These are phyloP conservation scores for Pseudozyma hubeiensis DNA, from an alignment of 1,284 basidiomycete genomes.

Conservation along the genomic window DNA sequence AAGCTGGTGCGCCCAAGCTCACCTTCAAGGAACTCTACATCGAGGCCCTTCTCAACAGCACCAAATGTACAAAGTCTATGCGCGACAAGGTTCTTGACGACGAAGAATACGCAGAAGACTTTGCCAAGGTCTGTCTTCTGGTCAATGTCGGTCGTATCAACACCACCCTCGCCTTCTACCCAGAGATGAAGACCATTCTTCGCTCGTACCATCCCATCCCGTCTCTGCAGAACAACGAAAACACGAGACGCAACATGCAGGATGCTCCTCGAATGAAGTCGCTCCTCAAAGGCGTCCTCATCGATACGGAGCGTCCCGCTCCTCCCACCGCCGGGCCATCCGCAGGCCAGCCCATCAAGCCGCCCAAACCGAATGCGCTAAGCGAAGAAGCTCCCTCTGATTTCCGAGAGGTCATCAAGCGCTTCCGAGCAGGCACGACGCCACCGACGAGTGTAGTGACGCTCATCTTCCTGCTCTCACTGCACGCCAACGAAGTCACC, in stretches of 20 bases:
- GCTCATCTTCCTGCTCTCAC: conserved; percentile 62
- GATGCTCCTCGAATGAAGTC: conserved; percentile 85
- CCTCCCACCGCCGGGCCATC: conserved; percentile 55
- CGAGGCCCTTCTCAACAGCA: conserved; percentile 80
- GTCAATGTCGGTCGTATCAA: conserved; percentile 94
- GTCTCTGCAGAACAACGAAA: conserved; percentile 76
- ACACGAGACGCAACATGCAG: conserved; percentile 79
- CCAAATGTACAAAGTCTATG: conserved; percentile 85
- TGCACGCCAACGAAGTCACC: conserved; percentile 56
- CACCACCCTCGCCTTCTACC: conserved; percentile 84
- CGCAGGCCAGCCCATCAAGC: conserved; percentile 42
- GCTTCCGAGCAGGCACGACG: conserved; percentile 37
- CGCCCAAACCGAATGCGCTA: conserved; percentile 43
- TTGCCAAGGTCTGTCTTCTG: conserved; percentile 81
- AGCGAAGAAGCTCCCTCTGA: conserved; percentile 62
- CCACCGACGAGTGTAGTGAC: conserved; percentile 64
- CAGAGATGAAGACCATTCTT: conserved; percentile 83
- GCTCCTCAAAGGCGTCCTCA: conserved; percentile 79
- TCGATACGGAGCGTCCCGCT: conserved; percentile 75
- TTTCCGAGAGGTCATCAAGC: conserved; percentile 58
- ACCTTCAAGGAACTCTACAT: conserved; percentile 87
- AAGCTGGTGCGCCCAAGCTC: conserved; percentile 57
- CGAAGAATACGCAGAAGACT: conserved; percentile 82
- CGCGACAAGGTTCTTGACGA: conserved; percentile 85
- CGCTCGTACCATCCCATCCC: conserved; percentile 86